Conservation (phyloP, 2,329 filamentous ascomycete species). For the Sporothrix pseudoabietina region DNA sequence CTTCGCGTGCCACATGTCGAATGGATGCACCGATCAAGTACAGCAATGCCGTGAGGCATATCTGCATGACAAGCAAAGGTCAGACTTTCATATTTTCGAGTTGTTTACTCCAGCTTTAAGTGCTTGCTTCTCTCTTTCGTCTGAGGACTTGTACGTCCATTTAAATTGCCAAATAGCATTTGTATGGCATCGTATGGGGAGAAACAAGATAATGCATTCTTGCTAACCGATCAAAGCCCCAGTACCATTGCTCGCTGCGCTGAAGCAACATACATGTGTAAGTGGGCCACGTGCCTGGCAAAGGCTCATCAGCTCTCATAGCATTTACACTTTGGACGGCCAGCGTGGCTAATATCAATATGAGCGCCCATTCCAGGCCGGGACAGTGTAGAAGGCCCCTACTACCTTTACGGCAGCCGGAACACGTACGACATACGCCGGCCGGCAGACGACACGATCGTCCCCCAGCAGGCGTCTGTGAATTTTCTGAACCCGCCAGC, state of each 20-base stretch:
- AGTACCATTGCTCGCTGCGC: constrained; percentile 47
- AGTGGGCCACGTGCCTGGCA: constrained; percentile 28
- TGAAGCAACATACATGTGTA: constrained; percentile 55
- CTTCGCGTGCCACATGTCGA: constrained; percentile 36
- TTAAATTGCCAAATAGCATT: background rate
- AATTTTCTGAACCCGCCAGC: constrained; percentile 59
- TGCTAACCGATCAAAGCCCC: constrained; percentile 22
- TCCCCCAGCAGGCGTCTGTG: constrained; percentile 56
- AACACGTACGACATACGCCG: constrained; percentile 59
- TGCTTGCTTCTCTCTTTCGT: background rate
- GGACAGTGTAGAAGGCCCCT: constrained; percentile 55
- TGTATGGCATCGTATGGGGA: background rate
- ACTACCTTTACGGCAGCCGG: constrained; percentile 49
- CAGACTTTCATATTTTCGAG: background rate
- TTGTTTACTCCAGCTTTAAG: constrained; percentile 10
- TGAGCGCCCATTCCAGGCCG: constrained; percentile 42
- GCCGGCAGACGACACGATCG: constrained; percentile 53
- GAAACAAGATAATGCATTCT: constrained; percentile 22
- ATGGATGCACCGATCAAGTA: constrained; percentile 54
- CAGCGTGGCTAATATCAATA: background rate
- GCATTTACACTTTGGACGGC: background rate
- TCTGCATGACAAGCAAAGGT: background rate
- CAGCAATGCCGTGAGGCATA: constrained; percentile 31
- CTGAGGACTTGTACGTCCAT: background rate
- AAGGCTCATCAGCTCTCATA: background rate